phyloP scores from a whole-genome alignment of 2,329 filamentous ascomycete species.

The Alternaria panax region DNA sequence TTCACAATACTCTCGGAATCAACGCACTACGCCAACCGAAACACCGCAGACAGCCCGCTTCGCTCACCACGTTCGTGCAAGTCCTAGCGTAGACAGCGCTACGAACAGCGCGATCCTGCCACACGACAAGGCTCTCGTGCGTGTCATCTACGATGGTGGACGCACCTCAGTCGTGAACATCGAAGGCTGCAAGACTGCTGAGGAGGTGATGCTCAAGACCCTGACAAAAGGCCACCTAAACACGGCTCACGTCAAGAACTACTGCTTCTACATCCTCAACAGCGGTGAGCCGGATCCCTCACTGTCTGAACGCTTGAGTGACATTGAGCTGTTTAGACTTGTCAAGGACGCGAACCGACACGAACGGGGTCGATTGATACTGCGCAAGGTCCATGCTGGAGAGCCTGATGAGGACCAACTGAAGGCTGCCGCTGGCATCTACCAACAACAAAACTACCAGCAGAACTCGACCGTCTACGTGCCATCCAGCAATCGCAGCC shows the following conservation, averaged over 20 bases:
- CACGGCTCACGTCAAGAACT: slow-evolving; percentile 91
- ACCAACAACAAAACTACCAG: slow-evolving; percentile 79
- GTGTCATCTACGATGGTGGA: slow-evolving; percentile 90
- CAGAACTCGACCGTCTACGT: slow-evolving; percentile 69
- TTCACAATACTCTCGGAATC: slow-evolving; percentile 54
- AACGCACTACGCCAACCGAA: slow-evolving; percentile 66
- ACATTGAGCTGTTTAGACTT: slow-evolving; percentile 88
- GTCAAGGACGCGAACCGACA: slow-evolving; percentile 85
- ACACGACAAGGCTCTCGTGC: slow-evolving; percentile 84
- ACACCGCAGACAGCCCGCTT: slow-evolving; percentile 68
- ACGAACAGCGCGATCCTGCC: slow-evolving; percentile 79
- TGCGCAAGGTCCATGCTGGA: slow-evolving; percentile 89
- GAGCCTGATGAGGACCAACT: slow-evolving; percentile 89
- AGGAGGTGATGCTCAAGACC: slow-evolving; percentile 90
- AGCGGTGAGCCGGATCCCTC: slow-evolving; percentile 83
- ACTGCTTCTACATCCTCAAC: slow-evolving; percentile 94
- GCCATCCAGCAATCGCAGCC: slow-evolving; percentile 75
- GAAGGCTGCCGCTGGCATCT: slow-evolving; percentile 85
- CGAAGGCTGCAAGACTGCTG: slow-evolving; percentile 86
- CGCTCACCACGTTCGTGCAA: slow-evolving; percentile 76
- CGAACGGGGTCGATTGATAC: slow-evolving; percentile 88
- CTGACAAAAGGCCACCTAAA: slow-evolving; percentile 86
- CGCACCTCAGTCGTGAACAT: slow-evolving; percentile 95
- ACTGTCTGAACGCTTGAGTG: slow-evolving; percentile 81
- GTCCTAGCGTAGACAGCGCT: slow-evolving; percentile 84